phyloP scores from a whole-genome alignment of 768 basidiomycete genomes.

The Aureoboletus auriporus region DNA sequence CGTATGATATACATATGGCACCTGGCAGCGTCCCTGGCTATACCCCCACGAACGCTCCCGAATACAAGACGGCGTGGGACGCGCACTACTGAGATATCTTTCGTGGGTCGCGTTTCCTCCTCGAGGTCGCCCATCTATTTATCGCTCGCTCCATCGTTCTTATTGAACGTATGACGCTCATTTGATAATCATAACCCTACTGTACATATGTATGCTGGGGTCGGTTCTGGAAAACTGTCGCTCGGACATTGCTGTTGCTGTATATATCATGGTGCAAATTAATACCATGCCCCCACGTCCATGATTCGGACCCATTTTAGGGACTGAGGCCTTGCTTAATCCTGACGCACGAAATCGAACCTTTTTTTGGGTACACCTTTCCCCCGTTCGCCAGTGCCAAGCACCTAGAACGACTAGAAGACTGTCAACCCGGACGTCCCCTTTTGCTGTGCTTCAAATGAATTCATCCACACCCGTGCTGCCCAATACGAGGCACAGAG shows the following conservation, averaged over 20 bases:
- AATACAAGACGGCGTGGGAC: conserved; percentile 26
- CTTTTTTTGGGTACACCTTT: no score
- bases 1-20: conserved; percentile 25
- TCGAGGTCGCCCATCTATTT: neutral
- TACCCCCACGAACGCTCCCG: conserved; percentile 6
- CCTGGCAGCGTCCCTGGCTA: conserved; percentile 10
- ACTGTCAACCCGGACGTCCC: no score
- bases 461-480: no score
- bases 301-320: no score
- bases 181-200: neutral
- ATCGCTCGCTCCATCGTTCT: neutral
- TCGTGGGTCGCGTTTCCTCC: neutral
- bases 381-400: no score
- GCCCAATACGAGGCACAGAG: conserved; percentile 13
- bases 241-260: no score
- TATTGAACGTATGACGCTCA: neutral
- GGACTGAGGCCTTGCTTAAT: no score
- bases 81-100: conserved; percentile 10
- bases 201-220: neutral
- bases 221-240: neutral
- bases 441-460: no score
- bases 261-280: no score
- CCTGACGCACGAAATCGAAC: no score
- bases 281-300: no score
- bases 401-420: no score